Percentiles rank a stretch among this genome's conserved stretches.
Evolutionary conservation across 495 filamentous ascomycete genomes (phyloP).

Genomic region (Bathelium albidoporum): DNA sequence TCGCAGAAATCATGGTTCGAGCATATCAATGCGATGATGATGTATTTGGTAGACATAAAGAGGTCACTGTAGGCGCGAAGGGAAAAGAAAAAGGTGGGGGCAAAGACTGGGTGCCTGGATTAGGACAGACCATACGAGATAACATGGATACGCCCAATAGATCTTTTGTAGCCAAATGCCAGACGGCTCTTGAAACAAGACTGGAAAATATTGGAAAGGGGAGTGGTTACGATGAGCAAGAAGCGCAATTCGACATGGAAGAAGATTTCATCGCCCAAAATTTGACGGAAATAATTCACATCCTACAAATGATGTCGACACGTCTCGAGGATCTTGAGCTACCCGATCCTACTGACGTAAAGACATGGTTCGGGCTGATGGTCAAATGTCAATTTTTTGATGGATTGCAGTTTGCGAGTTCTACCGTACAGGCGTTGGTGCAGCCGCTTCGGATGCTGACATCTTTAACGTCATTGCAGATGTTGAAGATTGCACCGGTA

Average conservation of each 20-base stretch:
- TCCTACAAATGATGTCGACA: constrained; percentile 63
- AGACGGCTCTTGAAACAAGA: constrained; percentile 37
- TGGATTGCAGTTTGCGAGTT: constrained; percentile 14
- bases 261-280: constrained; percentile 51
- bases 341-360: constrained; percentile 39
- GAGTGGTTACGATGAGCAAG: constrained; percentile 42
- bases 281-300: constrained; percentile 58
- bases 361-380: constrained; percentile 66
- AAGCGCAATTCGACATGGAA: constrained; percentile 45
- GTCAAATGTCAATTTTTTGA: constrained; percentile 54
- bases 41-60: not conserved
- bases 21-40: constrained; percentile 2
- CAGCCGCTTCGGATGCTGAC: constrained; percentile 55
- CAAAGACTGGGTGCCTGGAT: not conserved
- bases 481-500: constrained; percentile 54
- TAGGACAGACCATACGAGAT: not conserved
- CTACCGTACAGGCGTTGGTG: constrained; percentile 43
- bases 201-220: constrained; percentile 38
- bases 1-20: constrained; percentile 27
- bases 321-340: constrained; percentile 47
- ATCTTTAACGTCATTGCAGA: constrained; percentile 59
- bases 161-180: constrained; percentile 25
- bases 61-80: not conserved
- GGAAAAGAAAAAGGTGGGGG: not conserved
- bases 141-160: constrained; percentile 6